Evolutionary conservation across 192 early-diverging fungal genomes (phyloP).

Genomic region (Linnemannia exigua): DNA sequence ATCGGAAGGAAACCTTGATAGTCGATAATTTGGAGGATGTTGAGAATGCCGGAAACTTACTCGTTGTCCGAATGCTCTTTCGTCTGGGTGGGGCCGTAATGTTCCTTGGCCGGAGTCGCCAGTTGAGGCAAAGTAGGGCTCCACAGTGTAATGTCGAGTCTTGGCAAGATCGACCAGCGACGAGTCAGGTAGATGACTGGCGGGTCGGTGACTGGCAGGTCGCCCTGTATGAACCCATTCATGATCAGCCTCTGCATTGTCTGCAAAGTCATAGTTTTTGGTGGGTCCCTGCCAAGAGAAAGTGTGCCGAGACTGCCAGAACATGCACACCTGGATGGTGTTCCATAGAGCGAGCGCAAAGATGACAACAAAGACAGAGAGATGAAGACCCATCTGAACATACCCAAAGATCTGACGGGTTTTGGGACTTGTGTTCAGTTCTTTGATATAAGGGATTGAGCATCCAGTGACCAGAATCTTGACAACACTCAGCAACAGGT

Average conservation of each 20-base stretch:
- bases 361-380: constrained; percentile 56
- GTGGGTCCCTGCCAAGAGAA: constrained; percentile 27
- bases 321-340: constrained; percentile 45
- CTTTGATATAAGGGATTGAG: constrained; percentile 55
- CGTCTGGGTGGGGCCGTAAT: constrained; percentile 1
- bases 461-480: constrained; percentile 53
- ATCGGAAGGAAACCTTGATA: constrained; percentile 25
- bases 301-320: constrained; percentile 39
- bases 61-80: constrained; percentile 1
- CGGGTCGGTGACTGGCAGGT: constrained; percentile 11
- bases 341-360: constrained; percentile 53
- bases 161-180: not conserved
- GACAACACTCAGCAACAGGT: constrained; percentile 45
- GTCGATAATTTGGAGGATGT: constrained; percentile 8
- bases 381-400: constrained; percentile 59
- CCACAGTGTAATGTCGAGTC: constrained; percentile 43
- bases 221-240: constrained; percentile 30
- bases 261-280: constrained; percentile 31
- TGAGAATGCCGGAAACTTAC: constrained; percentile 27
- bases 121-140: constrained; percentile 36
- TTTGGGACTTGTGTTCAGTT: constrained; percentile 11
- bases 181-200: not conserved
- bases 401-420: constrained; percentile 60
- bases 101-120: not conserved
- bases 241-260: not conserved